These are phyloP conservation scores for Rosa hybrid DNA, from an alignment of 331 rosid genomes.

Conservation along the genomic window DNA sequence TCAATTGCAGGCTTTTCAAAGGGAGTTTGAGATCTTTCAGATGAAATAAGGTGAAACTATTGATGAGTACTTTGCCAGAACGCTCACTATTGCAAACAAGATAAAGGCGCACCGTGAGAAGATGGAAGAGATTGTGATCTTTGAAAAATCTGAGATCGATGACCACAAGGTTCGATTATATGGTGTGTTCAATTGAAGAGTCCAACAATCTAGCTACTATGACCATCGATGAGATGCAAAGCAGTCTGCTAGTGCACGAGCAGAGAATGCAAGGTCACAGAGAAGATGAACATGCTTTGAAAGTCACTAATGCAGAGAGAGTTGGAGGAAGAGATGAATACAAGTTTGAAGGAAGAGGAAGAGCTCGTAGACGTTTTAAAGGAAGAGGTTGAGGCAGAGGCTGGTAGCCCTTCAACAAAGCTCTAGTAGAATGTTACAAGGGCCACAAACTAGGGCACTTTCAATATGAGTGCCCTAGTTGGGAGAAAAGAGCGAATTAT, in stretches of 20 bases:
- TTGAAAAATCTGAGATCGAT: background rate
- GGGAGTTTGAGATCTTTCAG: background rate
- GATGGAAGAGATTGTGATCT: background rate
- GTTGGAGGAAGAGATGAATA: too few species aligned
- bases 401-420: background rate
- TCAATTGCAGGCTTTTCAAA: background rate
- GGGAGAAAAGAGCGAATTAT: background rate
- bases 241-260: too few species aligned
- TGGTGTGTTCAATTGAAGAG: too few species aligned
- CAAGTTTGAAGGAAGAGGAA: background rate
- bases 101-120: background rate
- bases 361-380: background rate
- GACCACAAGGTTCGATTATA: too few species aligned
- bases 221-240: too few species aligned
- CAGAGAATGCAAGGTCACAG: too few species aligned
- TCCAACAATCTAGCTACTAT: too few species aligned
- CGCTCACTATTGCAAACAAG: background rate
- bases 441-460: background rate
- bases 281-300: too few species aligned
- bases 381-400: background rate
- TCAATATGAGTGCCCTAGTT: slow-evolving; percentile 8
- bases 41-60: background rate
- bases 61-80: background rate
- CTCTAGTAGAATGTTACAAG: background rate
- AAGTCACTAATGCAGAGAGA: too few species aligned